These are phyloP conservation scores for Sclerotinia glacialis DNA, from an alignment of 2,329 filamentous ascomycete species.

Conservation along the genomic window DNA sequence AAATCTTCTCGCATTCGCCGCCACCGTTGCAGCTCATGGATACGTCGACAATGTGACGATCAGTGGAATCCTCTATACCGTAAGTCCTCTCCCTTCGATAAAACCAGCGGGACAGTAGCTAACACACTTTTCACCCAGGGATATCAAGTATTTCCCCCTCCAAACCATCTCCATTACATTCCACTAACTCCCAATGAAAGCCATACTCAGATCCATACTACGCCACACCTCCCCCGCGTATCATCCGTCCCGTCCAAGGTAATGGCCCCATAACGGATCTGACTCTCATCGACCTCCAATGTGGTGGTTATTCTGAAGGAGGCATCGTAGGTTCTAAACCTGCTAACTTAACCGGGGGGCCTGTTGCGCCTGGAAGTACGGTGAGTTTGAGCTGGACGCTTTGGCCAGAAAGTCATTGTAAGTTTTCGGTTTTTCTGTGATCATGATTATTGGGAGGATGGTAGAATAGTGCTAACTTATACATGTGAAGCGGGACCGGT, in stretches of 20 bases:
- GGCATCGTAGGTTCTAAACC: conserved; percentile 50
- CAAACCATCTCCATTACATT: not conserved
- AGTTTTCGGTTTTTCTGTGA: not conserved
- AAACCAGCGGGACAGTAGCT: not conserved
- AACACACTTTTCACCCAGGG: not conserved
- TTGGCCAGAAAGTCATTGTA: conserved; percentile 43
- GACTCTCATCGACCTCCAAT: conserved; percentile 53
- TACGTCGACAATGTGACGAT: conserved; percentile 33
- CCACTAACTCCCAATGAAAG: conserved; percentile 24
- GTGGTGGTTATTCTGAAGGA: conserved; percentile 51
- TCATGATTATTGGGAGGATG: not conserved
- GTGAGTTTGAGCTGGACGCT: conserved; percentile 56
- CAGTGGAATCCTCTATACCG: conserved; percentile 29
- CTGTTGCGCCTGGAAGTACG: conserved; percentile 51
- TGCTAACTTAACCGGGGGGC: conserved; percentile 54
- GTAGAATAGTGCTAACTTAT: not conserved
- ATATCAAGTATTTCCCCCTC: conserved; percentile 39
- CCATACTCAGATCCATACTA: conserved; percentile 47
- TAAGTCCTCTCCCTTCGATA: not conserved
- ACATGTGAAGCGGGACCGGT: conserved; percentile 46
- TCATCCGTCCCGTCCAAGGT: conserved; percentile 56
- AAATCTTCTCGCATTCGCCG: conserved; percentile 24
- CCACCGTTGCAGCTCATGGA: conserved; percentile 27
- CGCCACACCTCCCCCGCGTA: conserved; percentile 45
- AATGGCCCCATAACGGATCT: conserved; percentile 58